Evolutionary conservation across 225 moss, liverwort and hornwort species (phyloP), one percentile per base, ranked within the genome.

Genomic region (Polytrichum formosum): DNA sequence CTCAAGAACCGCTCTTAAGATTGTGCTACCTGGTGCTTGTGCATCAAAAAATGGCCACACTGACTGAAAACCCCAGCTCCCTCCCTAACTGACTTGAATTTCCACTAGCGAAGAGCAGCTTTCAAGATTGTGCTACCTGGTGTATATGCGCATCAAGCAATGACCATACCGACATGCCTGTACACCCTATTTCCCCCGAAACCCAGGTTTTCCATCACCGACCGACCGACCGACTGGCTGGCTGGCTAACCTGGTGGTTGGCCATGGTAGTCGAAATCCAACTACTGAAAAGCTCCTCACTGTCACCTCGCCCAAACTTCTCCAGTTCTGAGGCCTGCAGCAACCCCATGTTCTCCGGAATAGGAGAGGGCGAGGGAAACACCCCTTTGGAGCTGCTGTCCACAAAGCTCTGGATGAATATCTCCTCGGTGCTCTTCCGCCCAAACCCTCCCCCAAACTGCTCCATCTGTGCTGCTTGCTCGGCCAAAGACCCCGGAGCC

Each of bases 401-500:
- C 20, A 87, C 80, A 55, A 83, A 78, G 55, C 83, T 87, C 80
- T 80, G 86, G 62, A 87, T 87, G 74, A 87, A 80, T 61, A 87
- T 78, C 69, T 87, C 86, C 73, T 87, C 86, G 7, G 83, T 87
- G 69, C 71, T 78, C 19, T 74, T 80, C 56, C 83, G 78, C 17
- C 65, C 73, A 53, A 87, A 87, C 25, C 71, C 73, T 22, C 71
- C 73, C 8, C 73, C 83, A 63, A 81, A 80, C 56, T 76, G 78
- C 83, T 87, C 86, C 86, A 87, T 87, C 69, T 78, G 78, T 59
- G 86, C 86, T 18, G 86, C 86, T 72, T 87, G 86, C 35, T 87
- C 86, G 2, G 86, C 83, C 71, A 87, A 67, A 53, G 83, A 87
- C 22, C 86, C 86, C 0, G 86, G 80, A 35, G 72, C 30, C n/a